phyloP scores from a whole-genome alignment of 257 asterid genomes.

The Leptodermis oblonga region DNA sequence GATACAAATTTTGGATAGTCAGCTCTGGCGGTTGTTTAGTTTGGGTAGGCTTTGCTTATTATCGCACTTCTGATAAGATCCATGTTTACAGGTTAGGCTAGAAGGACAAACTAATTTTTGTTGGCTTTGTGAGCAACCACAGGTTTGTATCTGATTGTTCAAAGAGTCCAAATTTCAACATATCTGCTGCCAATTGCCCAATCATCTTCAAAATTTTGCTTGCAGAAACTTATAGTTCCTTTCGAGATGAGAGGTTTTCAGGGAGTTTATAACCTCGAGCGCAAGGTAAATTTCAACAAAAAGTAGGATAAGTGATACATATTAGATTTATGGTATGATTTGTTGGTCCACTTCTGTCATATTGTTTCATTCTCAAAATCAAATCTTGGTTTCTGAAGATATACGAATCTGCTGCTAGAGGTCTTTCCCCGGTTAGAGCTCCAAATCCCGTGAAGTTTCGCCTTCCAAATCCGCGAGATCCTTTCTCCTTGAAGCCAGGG shows the following conservation, averaged over 20 bases:
- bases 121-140: slow-evolving; percentile 97
- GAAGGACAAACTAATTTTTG: slow-evolving; percentile 85
- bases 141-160: slow-evolving; percentile 34
- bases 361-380: not conserved
- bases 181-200: not conserved
- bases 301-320: not conserved
- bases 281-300: slow-evolving; percentile 58
- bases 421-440: slow-evolving; percentile 47
- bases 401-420: slow-evolving; percentile 70
- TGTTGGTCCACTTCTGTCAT: not conserved
- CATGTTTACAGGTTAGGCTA: slow-evolving; percentile 57
- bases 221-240: slow-evolving; percentile 81
- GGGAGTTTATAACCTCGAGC: slow-evolving; percentile 88
- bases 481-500: slow-evolving; percentile 62
- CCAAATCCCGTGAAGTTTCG: slow-evolving; percentile 58
- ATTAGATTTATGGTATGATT: not conserved
- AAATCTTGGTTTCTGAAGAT: slow-evolving; percentile 31
- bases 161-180: not conserved
- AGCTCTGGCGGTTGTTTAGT: not conserved
- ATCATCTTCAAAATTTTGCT: not conserved
- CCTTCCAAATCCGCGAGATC: slow-evolving; percentile 53
- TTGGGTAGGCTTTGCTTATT: not conserved
- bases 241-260: slow-evolving; percentile 94
- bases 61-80: slow-evolving; percentile 6
- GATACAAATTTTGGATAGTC: not conserved